Conservation (phyloP, 257 asterid genomes). For the Jasminum sambac region DNA sequence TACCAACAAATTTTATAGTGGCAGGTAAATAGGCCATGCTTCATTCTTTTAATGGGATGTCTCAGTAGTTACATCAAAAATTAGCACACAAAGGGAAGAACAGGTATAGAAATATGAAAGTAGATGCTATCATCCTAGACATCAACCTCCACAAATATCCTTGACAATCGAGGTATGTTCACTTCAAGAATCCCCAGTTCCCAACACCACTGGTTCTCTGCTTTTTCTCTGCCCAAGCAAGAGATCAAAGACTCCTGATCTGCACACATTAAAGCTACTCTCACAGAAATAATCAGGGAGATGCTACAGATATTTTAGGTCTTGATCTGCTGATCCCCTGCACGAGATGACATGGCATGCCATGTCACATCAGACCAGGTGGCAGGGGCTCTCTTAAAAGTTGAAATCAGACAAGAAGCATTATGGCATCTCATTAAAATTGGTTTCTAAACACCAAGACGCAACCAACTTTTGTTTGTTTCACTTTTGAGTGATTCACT, state of each 20-base stretch:
- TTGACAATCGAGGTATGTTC: not conserved
- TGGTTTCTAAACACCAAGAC: no score
- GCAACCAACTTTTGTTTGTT: no score
- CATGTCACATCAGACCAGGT: no score
- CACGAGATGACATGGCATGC: no score
- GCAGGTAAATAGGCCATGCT: not conserved
- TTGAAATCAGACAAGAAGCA: no score
- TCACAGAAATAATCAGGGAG: not conserved
- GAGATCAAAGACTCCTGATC: slow-evolving; percentile 15
- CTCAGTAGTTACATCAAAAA: not conserved
- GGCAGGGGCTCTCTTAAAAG: no score
- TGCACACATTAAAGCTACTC: not conserved
- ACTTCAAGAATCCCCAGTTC: not conserved
- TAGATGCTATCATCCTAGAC: not conserved
- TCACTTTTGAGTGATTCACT: no score
- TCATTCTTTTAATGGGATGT: not conserved
- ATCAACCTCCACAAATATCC: not conserved
- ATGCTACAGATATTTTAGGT: not conserved
- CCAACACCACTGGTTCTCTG: not conserved
- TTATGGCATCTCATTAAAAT: no score
- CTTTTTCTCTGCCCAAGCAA: slow-evolving; percentile 9
- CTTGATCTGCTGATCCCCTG: no score
- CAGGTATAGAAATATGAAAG: not conserved
- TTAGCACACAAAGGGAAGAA: not conserved
- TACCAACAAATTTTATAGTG: not conserved